phyloP scores from a whole-genome alignment of 2,329 filamentous ascomycete genomes.

The Hymenoscyphus fraxineus region DNA sequence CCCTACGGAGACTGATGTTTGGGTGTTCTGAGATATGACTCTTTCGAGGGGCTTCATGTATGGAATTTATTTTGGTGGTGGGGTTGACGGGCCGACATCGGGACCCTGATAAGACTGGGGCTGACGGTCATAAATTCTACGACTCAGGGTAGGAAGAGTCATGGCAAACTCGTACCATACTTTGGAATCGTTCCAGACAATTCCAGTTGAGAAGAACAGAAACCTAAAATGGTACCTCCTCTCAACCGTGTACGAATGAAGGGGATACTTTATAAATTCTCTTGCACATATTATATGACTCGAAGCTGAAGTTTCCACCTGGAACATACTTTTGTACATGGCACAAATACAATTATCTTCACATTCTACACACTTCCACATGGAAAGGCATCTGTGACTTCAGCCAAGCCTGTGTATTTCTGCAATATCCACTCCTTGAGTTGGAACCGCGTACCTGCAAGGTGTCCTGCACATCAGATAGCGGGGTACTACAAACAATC shows the following conservation, averaged over 20 bases:
- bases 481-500: background rate
- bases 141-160: background rate
- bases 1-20: background rate
- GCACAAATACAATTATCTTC: background rate
- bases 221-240: background rate
- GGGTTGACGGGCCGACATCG: conserved; percentile 5
- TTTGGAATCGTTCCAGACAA: background rate
- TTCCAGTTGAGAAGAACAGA: background rate
- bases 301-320: background rate
- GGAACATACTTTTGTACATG: background rate
- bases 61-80: conserved; percentile 11
- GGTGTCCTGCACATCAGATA: background rate
- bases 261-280: background rate
- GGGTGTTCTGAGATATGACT: conserved; percentile 1
- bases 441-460: background rate
- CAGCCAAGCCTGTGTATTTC: background rate
- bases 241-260: background rate
- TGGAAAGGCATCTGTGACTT: background rate
- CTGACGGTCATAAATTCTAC: background rate
- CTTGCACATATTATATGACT: background rate
- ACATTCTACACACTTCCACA: background rate
- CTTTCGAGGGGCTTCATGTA: background rate
- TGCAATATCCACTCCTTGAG: background rate
- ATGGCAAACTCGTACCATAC: conserved; percentile 2
- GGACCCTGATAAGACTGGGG: conserved; percentile 1